phyloP scores from a whole-genome alignment of 805 yeast species.

The Sugiyamaella chiloensis region DNA sequence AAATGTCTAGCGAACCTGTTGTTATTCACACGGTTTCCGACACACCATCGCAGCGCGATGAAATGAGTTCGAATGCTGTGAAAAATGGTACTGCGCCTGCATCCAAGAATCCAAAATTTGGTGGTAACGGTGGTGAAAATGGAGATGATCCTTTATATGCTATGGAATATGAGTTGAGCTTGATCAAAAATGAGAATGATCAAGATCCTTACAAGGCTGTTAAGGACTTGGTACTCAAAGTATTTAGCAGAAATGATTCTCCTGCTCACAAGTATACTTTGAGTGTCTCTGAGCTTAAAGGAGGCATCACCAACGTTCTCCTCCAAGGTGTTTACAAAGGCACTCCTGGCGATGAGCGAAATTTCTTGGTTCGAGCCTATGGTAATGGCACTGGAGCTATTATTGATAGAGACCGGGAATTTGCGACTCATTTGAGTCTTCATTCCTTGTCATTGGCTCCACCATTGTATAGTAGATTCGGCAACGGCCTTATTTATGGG shows the following conservation, averaged over 20 bases:
- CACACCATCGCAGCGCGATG: too few relatives aligned
- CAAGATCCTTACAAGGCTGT: constrained; percentile 15
- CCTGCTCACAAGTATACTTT: constrained; percentile 12
- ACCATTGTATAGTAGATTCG: constrained; percentile 60
- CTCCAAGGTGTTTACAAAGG: constrained; percentile 25
- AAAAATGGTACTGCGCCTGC: too few relatives aligned
- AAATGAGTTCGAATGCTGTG: too few relatives aligned
- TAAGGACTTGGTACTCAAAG: constrained; percentile 17
- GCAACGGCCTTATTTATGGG: constrained; percentile 72
- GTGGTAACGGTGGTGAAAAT: neutral
- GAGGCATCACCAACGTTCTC: constrained; percentile 39
- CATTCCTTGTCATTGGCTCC: constrained; percentile 64
- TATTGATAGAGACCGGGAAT: constrained; percentile 72
- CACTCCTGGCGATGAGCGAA: constrained; percentile 11
- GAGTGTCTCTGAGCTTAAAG: constrained; percentile 30
- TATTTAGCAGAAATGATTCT: constrained; percentile 10
- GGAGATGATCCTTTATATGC: constrained; percentile 15
- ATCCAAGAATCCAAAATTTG: too few relatives aligned
- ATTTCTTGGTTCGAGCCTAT: constrained; percentile 58
- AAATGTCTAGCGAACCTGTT: constrained; percentile 3
- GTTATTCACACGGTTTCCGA: neutral
- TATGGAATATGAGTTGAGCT: constrained; percentile 19
- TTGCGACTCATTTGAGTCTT: constrained; percentile 63
- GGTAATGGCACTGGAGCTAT: constrained; percentile 71
- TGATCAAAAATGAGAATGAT: neutral